Evolutionary conservation across 495 filamentous ascomycete species (phyloP).

Genomic region (Trichoderma erinaceum): DNA sequence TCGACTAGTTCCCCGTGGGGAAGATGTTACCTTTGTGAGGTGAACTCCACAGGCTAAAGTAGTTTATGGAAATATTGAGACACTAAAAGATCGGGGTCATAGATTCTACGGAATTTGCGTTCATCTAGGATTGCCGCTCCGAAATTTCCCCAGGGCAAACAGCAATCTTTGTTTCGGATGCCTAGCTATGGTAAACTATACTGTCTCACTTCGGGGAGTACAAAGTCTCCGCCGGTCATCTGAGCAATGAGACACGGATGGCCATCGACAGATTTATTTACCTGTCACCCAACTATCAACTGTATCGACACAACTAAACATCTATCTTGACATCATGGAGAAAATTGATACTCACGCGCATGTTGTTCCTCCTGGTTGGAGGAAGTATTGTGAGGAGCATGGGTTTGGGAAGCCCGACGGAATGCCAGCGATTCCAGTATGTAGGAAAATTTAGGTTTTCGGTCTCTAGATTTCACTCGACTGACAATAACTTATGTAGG

Average conservation of each 20-base stretch:
- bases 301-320: no score
- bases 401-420: conserved; percentile 32
- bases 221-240: no score
- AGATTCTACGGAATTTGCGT: no score
- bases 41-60: background rate
- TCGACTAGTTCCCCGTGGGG: background rate
- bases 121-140: no score
- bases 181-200: no score
- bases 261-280: no score
- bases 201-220: no score
- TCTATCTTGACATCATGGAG: background rate
- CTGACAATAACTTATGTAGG: conserved; percentile 20
- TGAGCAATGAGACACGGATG: no score
- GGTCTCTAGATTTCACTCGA: background rate
- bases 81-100: no score
- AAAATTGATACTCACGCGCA: conserved; percentile 6
- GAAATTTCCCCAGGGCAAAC: no score
- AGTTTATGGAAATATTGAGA: background rate
- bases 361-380: background rate
- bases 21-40: background rate
- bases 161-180: no score
- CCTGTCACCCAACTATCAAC: no score
- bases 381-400: background rate
- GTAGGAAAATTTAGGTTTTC: conserved; percentile 9
- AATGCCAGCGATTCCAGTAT: conserved; percentile 41